phyloP scores from a whole-genome alignment of 2,329 filamentous ascomycete species.

The Fusarium sp. region DNA sequence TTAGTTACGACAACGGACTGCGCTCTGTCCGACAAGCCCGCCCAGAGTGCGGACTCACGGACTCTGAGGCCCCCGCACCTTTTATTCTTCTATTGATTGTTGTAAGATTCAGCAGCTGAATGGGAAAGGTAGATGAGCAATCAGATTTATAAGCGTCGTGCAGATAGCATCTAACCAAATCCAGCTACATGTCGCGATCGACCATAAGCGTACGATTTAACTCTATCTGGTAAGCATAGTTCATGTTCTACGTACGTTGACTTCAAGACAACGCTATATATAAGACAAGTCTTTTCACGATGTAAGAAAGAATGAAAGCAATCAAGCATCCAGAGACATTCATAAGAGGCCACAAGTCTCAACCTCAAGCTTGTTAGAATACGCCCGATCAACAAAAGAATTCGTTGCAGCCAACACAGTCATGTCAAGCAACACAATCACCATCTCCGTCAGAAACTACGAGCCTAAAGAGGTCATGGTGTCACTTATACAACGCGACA shows the following conservation, averaged over 20 bases:
- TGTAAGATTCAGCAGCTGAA: not conserved
- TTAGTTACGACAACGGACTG: not conserved
- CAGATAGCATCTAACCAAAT: not conserved
- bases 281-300: not conserved
- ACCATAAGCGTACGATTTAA: not conserved
- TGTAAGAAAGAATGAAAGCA: not conserved
- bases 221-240: not conserved
- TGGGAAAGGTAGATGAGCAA: not conserved
- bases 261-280: not conserved
- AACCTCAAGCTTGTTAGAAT: not conserved
- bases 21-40: not conserved
- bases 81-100: not conserved
- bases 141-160: not conserved
- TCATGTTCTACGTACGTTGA: not conserved
- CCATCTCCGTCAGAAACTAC: not conserved
- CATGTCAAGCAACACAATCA: not conserved
- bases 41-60: not conserved
- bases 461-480: constrained; percentile 1
- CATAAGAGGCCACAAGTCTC: not conserved
- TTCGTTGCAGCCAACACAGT: not conserved
- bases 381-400: not conserved
- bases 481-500: constrained; percentile 6
- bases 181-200: not conserved
- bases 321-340: not conserved
- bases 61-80: not conserved